Evolutionary conservation across 73 alveolate species (phyloP).

Genomic region (Paramecium sonneborni): DNA sequence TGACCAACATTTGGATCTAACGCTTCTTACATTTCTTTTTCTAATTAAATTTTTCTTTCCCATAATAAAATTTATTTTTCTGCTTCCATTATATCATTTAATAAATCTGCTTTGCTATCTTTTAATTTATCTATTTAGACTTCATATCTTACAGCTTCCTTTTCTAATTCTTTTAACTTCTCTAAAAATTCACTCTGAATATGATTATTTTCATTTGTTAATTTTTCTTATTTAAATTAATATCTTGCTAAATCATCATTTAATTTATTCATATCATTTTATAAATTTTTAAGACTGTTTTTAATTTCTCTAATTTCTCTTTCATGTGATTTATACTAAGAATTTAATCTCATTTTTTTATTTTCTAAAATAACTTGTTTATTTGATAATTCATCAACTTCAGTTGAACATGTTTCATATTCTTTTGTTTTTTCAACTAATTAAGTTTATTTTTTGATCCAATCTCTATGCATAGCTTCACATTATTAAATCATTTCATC

Average conservation of each 20-base stretch:
- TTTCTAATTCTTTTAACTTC: constrained; percentile 93
- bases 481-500: constrained; percentile 84
- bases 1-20: constrained; percentile 97
- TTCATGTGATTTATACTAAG: constrained; percentile 82
- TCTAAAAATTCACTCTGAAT: constrained; percentile 93
- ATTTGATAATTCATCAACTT: constrained; percentile 86
- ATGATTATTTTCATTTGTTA: constrained; percentile 91
- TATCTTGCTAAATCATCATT: constrained; percentile 90
- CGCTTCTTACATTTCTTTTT: constrained; percentile 98
- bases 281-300: constrained; percentile 90
- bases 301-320: constrained; percentile 93
- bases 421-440: constrained; percentile 87
- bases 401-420: constrained; percentile 78
- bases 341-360: constrained; percentile 92
- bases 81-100: constrained; percentile 96
- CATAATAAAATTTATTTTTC: constrained; percentile 96
- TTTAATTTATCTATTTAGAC: constrained; percentile 91
- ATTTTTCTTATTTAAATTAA: constrained; percentile 81
- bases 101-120: constrained; percentile 89
- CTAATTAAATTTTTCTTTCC: constrained; percentile 98
- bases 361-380: constrained; percentile 91
- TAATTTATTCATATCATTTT: constrained; percentile 96
- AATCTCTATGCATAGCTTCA: constrained; percentile 89
- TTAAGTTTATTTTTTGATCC: constrained; percentile 94
- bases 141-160: constrained; percentile 91